Base-by-base conservation (phyloP, 257 asterid species). In the Misopates orontium region DNA sequence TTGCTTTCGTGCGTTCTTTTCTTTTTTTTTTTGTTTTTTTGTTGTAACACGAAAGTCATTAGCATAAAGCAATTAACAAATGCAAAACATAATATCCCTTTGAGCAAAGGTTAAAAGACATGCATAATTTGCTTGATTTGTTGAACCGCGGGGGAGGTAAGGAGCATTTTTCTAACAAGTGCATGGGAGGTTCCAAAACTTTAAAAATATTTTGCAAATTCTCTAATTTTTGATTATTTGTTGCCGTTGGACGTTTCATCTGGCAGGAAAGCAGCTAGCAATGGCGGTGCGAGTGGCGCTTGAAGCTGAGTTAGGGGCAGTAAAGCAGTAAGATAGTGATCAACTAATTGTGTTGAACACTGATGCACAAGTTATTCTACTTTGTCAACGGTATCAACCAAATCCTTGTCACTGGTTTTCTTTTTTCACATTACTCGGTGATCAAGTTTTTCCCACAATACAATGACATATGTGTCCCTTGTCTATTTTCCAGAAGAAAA, bases 341-440 rank as follows among this genome's bases (percentile, higher is more conserved):
- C 36, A 36, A 36, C 11, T 36, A 3, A 36, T 3, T 3, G 10
- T 36, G 42, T 8, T 36, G 6, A 36, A 9, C 8, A 36, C 42
- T 8, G 4, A 18, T 49, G 23, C 58, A 22, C 58, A 8, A 23
- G 15, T 20, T 53, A 9, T 53, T 53, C 56, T 53, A 20, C 40
- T 2, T 60, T 58, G 28, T 48, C 39, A 31, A 18, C 47, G 5
- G 57, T 54, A 57, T 47, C 41, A 52, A 28, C 71, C 63, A 32
- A 45, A 16, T 53, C 22, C 40, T 31, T 18, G 21, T 52, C 28
- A 31, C 55, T 11, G 3, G 55, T 51, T 58, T 59, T 60, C 24
- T 2, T 16, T 44, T 16, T 54, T 8, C 36, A 19, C 44, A 2
- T 49, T 14, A 21, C 15, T 10, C 18, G 6, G 14, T 51, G 57